phyloP scores from a whole-genome alignment of 1,284 basidiomycete species.

The Sporisorium iseilematis-ciliati region DNA sequence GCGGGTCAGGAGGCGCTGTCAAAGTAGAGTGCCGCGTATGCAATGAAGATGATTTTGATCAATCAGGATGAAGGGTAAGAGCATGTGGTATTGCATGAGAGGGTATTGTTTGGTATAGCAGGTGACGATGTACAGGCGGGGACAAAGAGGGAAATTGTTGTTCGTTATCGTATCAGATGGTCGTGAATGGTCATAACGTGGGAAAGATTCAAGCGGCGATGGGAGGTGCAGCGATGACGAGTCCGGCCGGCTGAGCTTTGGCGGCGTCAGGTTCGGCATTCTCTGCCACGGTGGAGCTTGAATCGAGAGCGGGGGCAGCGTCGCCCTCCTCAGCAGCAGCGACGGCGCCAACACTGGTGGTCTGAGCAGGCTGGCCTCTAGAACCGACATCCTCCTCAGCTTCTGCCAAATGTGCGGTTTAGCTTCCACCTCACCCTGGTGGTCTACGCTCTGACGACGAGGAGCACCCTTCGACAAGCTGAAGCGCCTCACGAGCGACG shows the following conservation, averaged over 20 bases:
- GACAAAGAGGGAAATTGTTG: neutral
- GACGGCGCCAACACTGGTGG: neutral
- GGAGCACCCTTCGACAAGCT: slow-evolving; percentile 3
- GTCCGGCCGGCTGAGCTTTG: slow-evolving; percentile 2
- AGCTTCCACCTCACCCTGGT: neutral
- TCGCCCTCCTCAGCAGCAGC: neutral
- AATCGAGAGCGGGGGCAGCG: slow-evolving; percentile 3
- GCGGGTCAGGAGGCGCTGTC: slow-evolving; percentile 33
- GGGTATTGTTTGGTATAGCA: slow-evolving; percentile 9
- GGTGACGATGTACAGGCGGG: neutral
- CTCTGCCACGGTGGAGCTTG: slow-evolving; percentile 11
- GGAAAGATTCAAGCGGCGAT: neutral
- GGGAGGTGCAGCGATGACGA: slow-evolving; percentile 8
- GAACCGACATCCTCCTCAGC: slow-evolving; percentile 18
- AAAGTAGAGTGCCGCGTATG: slow-evolving; percentile 7
- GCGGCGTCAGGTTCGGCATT: neutral
- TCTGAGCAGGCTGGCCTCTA: slow-evolving; percentile 12
- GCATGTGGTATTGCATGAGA: slow-evolving; percentile 7
- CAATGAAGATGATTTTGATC: too few relatives aligned
- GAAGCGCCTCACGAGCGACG: slow-evolving; percentile 14
- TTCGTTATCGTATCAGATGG: neutral
- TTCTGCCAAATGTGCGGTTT: slow-evolving; percentile 22
- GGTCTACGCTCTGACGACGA: slow-evolving; percentile 15
- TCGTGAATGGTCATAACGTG: neutral
- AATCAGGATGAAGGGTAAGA: neutral